Evolutionary conservation across 2,329 filamentous ascomycete genomes (phyloP), one percentile per base, ranked within the genome.

Genomic region (Diaporthe nobilis): DNA sequence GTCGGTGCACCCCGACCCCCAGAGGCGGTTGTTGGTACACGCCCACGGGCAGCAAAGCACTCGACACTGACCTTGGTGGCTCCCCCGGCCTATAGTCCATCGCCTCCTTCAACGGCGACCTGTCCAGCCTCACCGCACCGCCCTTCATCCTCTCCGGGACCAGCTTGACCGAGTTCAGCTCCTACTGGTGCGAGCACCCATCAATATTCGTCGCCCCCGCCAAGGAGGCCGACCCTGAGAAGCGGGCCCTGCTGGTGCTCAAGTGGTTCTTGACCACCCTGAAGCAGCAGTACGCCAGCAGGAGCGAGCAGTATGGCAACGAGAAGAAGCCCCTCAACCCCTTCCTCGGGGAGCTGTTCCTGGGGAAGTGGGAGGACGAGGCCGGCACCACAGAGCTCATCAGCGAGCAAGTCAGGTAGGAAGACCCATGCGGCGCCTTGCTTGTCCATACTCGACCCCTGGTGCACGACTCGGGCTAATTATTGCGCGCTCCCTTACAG

Each of bases 271-370:
- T 98, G 73, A 96, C 92, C 81, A 98, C 96, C 4, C 88, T 98
- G 71, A 98, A 97, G 87, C 95, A 97, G 85, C 95, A 98, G 83
- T 92, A 93, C 81, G 90, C 91, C 75, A 91, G 88, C 81, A 89
- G 90, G 76, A 97, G 94, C 82, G 96, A 98, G 80, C 87, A 92
- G 80, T 92, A 89, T 78, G 95, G 95, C 68, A 97, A 95, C 82
- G 96, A 98, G 88, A 98, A 98, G 92, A 99, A 98, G 88, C 96
- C 96, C 3, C 87, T 99, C 76, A 98, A 99, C 82, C 97, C 97
- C 0, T 98, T 99, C 86, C 86, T 99, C 49, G 96, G 96, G 74
- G 96, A 99, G 87, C 90, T 98, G 47, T 98, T 98, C 86, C 85
- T 98, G 39, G 97, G 96, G 34, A 94, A 92, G 81, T 99, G 97